A percentile compares a stretch with the other conserved stretches of the same genome.
These are phyloP conservation scores for Talaromyces sp. DNA, from an alignment of 2,329 filamentous ascomycete species.

Conservation along the genomic window DNA sequence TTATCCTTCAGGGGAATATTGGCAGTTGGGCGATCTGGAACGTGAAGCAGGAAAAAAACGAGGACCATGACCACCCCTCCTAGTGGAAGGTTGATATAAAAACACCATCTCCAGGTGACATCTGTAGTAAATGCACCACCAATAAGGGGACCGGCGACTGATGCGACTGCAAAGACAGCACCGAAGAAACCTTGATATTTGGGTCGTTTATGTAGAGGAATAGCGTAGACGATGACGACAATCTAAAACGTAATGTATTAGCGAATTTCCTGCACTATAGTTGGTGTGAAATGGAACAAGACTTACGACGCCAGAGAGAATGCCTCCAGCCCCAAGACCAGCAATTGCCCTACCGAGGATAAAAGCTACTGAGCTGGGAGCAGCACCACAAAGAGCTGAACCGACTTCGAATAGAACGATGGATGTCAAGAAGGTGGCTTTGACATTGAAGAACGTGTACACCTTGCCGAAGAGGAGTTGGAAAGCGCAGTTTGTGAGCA, in stretches of 20 bases:
- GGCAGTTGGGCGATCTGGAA: background rate
- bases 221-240: background rate
- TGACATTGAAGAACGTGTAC: conserved; percentile 42
- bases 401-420: conserved; percentile 27
- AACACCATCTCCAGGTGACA: conserved; percentile 30
- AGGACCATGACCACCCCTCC: conserved; percentile 10
- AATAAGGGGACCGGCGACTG: conserved; percentile 23
- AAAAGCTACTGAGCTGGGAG: conserved; percentile 56
- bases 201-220: conserved; percentile 19
- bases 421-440: conserved; percentile 26
- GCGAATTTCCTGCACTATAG: conserved; percentile 25
- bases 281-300: conserved; percentile 55
- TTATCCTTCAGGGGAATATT: background rate
- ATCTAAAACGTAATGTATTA: conserved; percentile 32
- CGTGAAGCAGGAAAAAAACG: conserved; percentile 9
- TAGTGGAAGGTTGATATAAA: conserved; percentile 32
- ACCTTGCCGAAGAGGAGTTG: conserved; percentile 36
- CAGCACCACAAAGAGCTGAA: conserved; percentile 47
- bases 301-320: conserved; percentile 41
- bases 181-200: conserved; percentile 60
- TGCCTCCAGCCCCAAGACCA: conserved; percentile 58
- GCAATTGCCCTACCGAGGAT: conserved; percentile 58
- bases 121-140: conserved; percentile 27
- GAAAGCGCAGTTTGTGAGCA: conserved; percentile 33
- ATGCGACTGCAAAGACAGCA: conserved; percentile 28